Percentiles rank a stretch among this genome's conserved stretches.
Conservation (phyloP, 805 yeast genomes). For the Saturnispora dispora region DNA sequence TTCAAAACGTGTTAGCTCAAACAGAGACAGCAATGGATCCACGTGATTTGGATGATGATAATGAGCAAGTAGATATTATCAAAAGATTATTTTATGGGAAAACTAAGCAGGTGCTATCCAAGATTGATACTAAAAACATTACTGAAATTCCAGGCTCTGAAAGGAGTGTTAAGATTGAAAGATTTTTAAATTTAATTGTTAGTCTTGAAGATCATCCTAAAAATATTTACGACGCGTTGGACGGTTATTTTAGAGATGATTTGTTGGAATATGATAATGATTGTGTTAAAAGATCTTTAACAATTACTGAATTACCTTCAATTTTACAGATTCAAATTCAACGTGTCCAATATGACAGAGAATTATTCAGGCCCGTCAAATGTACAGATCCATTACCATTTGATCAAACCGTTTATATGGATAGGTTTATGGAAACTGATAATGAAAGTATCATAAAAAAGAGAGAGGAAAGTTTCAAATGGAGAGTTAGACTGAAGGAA, state of each 20-base stretch:
- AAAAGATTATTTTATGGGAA: constrained; percentile 79
- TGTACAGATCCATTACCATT: constrained; percentile 77
- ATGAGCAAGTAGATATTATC: constrained; percentile 76
- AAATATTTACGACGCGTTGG: constrained; percentile 84
- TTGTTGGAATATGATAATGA: constrained; percentile 61
- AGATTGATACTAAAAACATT: constrained; percentile 30
- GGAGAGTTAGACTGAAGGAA: constrained; percentile 48
- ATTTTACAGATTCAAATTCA: constrained; percentile 88
- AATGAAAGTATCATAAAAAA: constrained; percentile 44
- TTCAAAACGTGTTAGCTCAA: constrained; percentile 86
- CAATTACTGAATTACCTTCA: constrained; percentile 65
- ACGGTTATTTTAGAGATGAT: constrained; percentile 73
- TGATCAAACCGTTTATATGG: constrained; percentile 70
- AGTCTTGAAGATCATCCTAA: constrained; percentile 85
- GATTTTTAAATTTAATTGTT: constrained; percentile 74
- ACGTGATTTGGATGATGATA: constrained; percentile 50
- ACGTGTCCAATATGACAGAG: constrained; percentile 83
- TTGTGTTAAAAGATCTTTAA: constrained; percentile 60
- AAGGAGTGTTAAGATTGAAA: constrained; percentile 50
- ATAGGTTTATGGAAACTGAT: constrained; percentile 71
- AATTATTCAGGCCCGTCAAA: constrained; percentile 64
- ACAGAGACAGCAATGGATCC: constrained; percentile 83
- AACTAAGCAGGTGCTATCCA: constrained; percentile 66
- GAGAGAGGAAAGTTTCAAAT: constrained; percentile 47
- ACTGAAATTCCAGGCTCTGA: constrained; percentile 20